Evolutionary conservation across 2,329 filamentous ascomycete species (phyloP).

Genomic region (Emmonsiellopsis sp.): DNA sequence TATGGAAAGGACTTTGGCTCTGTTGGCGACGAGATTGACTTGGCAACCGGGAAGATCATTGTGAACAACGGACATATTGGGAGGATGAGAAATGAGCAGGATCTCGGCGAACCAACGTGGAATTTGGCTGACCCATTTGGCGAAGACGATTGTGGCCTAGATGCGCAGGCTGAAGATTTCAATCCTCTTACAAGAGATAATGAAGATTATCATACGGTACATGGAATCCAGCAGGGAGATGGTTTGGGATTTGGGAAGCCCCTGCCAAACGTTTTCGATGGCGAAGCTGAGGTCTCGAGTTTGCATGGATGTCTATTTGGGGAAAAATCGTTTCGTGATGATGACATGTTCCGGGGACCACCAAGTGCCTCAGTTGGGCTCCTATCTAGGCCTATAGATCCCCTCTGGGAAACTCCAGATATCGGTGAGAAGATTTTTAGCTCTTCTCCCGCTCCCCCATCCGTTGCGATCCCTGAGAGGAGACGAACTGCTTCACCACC

Average conservation of each 20-base stretch:
- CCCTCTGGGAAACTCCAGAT: slow-evolving; percentile 24
- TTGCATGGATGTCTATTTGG: neutral
- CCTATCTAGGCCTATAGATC: slow-evolving; percentile 8
- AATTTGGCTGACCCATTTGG: slow-evolving; percentile 16
- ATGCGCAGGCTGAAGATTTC: neutral
- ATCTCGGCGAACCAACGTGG: slow-evolving; percentile 31
- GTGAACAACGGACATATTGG: slow-evolving; percentile 82
- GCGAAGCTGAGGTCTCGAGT: too few species aligned
- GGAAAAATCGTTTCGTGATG: neutral
- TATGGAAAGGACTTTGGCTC: slow-evolving; percentile 76
- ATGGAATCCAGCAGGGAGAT: neutral
- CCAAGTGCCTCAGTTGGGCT: slow-evolving; percentile 3
- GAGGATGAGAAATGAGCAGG: slow-evolving; percentile 51
- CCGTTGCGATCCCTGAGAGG: slow-evolving; percentile 2
- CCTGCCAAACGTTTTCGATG: neutral
- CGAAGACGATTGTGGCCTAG: neutral
- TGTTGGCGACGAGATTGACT: slow-evolving; percentile 81
- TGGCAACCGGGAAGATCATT: slow-evolving; percentile 71
- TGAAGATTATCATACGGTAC: neutral
- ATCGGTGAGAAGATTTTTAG: slow-evolving; percentile 11
- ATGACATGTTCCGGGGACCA: slow-evolving; percentile 3
- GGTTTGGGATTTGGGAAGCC: neutral
- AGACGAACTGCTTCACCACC: slow-evolving; percentile 25
- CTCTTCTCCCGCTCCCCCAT: neutral
- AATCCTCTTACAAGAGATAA: neutral